These are phyloP conservation scores for Toxoplasma gondii DNA, from an alignment of 169 alveolate genomes.

Conservation along the genomic window DNA sequence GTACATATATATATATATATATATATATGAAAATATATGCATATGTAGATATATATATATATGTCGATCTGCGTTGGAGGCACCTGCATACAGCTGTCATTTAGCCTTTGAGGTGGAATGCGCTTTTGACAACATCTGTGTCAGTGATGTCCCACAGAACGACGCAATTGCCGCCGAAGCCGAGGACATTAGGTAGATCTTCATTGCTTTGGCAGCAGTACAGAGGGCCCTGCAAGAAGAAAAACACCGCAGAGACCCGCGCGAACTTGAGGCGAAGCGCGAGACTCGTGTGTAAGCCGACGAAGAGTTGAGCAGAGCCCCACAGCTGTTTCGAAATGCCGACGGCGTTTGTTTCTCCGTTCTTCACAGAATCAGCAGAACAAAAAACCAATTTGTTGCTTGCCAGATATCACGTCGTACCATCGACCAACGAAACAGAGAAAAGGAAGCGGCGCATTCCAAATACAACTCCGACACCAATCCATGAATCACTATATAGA, in stretches of 20 bases:
- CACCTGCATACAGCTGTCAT: not conserved
- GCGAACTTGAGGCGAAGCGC: too few relatives aligned
- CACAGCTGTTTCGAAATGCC: not conserved
- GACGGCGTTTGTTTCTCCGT: not conserved
- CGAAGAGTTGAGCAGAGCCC: not conserved
- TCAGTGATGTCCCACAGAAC: slow-evolving; percentile 63
- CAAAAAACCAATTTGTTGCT: too few relatives aligned
- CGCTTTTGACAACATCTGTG: slow-evolving; percentile 51
- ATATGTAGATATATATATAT: too few relatives aligned
- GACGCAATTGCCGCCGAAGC: slow-evolving; percentile 54
- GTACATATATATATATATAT: too few relatives aligned
- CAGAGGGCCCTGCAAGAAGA: slow-evolving; percentile 50
- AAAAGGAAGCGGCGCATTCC: too few relatives aligned
- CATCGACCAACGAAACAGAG: too few relatives aligned
- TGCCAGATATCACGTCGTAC: too few relatives aligned
- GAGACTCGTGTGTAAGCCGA: too few relatives aligned
- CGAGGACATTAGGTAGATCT: slow-evolving; percentile 27
- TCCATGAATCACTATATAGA: not conserved
- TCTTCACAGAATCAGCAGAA: too few relatives aligned
- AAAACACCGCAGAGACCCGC: not conserved
- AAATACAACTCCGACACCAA: too few relatives aligned
- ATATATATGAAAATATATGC: too few relatives aligned
- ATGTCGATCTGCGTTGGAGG: not conserved
- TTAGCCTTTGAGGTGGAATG: slow-evolving; percentile 32
- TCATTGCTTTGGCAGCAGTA: slow-evolving; percentile 52